A percentile compares a stretch with the other conserved stretches of the same genome.
Evolutionary conservation across 2,329 filamentous ascomycete genomes (phyloP).

Genomic region (Leptographium procerum): DNA sequence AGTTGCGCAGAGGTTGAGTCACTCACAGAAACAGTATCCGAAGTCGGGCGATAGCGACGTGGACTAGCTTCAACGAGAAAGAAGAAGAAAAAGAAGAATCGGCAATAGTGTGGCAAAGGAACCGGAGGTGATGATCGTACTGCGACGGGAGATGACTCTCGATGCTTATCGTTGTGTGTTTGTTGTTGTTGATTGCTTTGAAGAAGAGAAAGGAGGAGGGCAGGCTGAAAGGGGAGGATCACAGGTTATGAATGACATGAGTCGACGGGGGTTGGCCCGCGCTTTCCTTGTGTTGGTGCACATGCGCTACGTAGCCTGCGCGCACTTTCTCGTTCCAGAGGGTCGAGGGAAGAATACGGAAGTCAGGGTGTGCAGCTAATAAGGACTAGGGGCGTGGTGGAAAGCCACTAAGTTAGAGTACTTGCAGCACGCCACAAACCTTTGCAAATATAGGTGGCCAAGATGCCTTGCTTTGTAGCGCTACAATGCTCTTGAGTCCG

Average conservation of each 20-base stretch:
- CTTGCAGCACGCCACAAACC: background rate
- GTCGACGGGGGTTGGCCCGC: conserved; percentile 3
- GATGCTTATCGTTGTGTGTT: conserved; percentile 26
- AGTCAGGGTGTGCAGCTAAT: background rate
- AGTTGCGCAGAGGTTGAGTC: conserved; percentile 13
- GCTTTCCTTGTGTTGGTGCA: conserved; percentile 1
- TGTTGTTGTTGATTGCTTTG: conserved; percentile 39
- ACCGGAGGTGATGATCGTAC: conserved; percentile 46
- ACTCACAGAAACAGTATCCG: conserved; percentile 22
- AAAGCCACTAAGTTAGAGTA: background rate
- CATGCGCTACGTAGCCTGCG: background rate
- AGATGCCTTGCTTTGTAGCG: background rate
- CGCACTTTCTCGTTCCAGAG: background rate
- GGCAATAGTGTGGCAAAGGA: conserved; percentile 25
- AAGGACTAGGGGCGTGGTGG: background rate
- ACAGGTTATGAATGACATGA: conserved; percentile 14
- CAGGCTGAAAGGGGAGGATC: conserved; percentile 19
- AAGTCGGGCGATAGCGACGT: conserved; percentile 14
- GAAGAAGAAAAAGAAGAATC: conserved; percentile 13
- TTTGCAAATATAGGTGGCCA: background rate
- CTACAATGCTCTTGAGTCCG: background rate
- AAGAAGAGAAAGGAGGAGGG: conserved; percentile 20
- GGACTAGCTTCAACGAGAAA: conserved; percentile 6
- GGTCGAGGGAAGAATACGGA: background rate
- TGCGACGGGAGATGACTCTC: conserved; percentile 49